Base-by-base conservation (phyloP, 192 early-diverging fungal species). In the Phlyctochytrium arcticum region DNA sequence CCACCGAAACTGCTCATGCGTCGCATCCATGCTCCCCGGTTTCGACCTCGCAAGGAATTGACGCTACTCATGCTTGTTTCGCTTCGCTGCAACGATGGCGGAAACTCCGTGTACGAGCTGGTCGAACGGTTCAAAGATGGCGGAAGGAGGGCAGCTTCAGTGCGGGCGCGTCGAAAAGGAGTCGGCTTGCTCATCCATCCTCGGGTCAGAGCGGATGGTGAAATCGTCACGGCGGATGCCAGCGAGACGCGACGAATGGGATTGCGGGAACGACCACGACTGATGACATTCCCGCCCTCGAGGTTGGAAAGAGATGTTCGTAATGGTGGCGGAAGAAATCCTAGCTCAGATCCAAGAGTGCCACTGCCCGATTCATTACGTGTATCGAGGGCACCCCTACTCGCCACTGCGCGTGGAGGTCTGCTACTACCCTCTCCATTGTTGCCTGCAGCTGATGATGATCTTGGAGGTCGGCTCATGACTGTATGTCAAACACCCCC, bases 1-100 rank as follows among this genome's bases (percentile, higher is more conserved):
- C 75, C 75, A 35, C 75, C 75, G 53, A 77, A 77, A 44, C 71
- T 73, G 37, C 63, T 67, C 51, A 62, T 65, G 17, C 75, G 24
- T 35, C 75, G 61, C 59, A 77, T 27, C 33, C 65, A 3, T 7
- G 70, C 62, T 9, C 68, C 39, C 31, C 35, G 34, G 5, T 26
- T 23, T 48, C 36, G 35, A 19, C 26, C 15, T 29, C 50, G 17
- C 24, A 33, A 37, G 5, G 59, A 58, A 30, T 29, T 27, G 23
- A 29, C 6, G 29, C 19, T 17, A 47, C 60, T 49, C 48, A 62
- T 34, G 33, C 60, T 62, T 21, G 60, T 46, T 21, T 46, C 46
- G 48, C 33, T 49, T 49, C 29, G 9, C 26, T 42, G 24, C 6
- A 36, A 34, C 24, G 24, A 24, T 7, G 42, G 39, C 39, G 15